Base-by-base conservation (phyloP, 2,329 filamentous ascomycete genomes). In the Gnomoniopsis smithogilvyi region DNA sequence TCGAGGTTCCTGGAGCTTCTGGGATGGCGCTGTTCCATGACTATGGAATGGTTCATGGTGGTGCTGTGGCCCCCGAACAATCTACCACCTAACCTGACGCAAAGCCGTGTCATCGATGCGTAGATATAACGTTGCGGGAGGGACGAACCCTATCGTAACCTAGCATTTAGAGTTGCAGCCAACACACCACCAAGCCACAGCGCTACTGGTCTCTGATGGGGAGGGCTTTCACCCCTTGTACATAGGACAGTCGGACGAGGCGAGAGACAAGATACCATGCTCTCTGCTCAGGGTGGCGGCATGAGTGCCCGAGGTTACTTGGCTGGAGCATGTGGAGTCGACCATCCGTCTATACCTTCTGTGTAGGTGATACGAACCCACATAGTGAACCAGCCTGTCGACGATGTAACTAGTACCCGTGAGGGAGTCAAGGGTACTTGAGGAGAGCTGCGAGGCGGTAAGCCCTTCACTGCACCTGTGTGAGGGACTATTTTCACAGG, bases 351-450 rank as follows among this genome's bases (percentile, higher is more conserved):
- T 48, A n/a, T 55, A 21, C 33, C 38, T 22, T 4, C 26, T 30
- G 8, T 8, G n/a, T 15, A 45, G 38, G 52, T 51, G 22, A 47
- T 15, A 58, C 38, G 48, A 26, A 50, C 51, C 55, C 22, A 51
- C 41, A 33, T 22, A 34, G 38, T 51, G 47, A n/a, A n/a, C n/a
- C 19, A 24, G 45, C 51, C 30, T 33, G 30, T 41, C 15, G 45
- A 54, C 22, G 51, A 47, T 22, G 55, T n/a, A 54, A 54, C 24
- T 54, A 14, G 54, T 54, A 54, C 21, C 30, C 26, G 34, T 34
- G 33, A 38, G 41, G 30, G 38, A 34, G 41, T 24, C 22, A 19
- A 51, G 45, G 45, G 38, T 38, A 53, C 33, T 36, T 36, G n/a
- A n/a, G 36, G 6, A 12, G 15, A n/a, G 36, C 36, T n/a, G 6